Evolutionary conservation across 2,329 filamentous ascomycete genomes (phyloP), one percentile per base, ranked within the genome.

Genomic region (Calonectria crousiana): DNA sequence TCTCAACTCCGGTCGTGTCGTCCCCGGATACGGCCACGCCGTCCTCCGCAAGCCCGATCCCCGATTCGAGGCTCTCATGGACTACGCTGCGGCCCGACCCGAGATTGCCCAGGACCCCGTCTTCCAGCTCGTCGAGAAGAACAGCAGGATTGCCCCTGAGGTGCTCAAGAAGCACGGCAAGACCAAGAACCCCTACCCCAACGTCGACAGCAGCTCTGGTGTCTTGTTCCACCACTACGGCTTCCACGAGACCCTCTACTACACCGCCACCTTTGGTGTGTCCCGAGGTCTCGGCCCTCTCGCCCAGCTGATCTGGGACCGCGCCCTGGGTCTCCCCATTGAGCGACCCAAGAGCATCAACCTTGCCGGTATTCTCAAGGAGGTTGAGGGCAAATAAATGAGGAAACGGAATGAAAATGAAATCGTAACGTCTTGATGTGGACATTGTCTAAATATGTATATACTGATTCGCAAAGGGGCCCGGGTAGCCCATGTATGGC

Each of bases 301-400:
- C 64, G 95, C 95, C 53, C 97, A 99, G 86, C 90, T 99, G 77
- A 94, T 99, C 84, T 98, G 97, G 97, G 96, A 98, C 85, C 92
- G 97, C 65, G 96, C 96, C 20, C 87, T 99, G 76, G 97, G 97
- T 69, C 88, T 98, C 83, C 97, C 97, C 14, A 99, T 99, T 82
- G 97, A 99, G 92, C 90, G 96, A 76, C 97, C 97, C 65, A 99
- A 99, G 94, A 98, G 95, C 86, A 98, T 98, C 84, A 97, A 98
- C 87, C 89, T 99, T 71, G 90, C 95, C 84, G 96, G 96, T 14
- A 87, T 99, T 78, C 87, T 98, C 78, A 93, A 96, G 85, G 84
- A 91, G 82, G 90, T 89, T 41, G 89, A 90, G 83, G 83, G 83
- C 32, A 79, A 86, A 75, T 89, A 83, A 81, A 60, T 13, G 58